Conservation (phyloP, 2,329 filamentous ascomycete species). For the Fusarium ambrosium region DNA sequence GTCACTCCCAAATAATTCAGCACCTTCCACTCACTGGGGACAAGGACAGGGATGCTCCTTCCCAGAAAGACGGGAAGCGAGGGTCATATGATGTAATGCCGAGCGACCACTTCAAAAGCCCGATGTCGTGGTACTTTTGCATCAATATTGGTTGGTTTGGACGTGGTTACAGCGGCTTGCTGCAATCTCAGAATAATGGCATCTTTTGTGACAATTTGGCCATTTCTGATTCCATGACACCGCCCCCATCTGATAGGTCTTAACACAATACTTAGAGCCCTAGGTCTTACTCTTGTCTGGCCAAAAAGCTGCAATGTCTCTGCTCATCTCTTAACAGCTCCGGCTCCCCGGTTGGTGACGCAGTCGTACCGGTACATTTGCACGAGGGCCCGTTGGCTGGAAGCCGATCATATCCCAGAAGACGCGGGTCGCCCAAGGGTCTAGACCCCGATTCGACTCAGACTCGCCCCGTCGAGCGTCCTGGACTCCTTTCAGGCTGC, state of each 20-base stretch:
- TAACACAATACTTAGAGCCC: not conserved
- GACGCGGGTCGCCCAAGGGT: slow-evolving; percentile 22
- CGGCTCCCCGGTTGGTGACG: slow-evolving; percentile 7
- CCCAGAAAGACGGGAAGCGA: slow-evolving; percentile 41
- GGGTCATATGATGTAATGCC: slow-evolving; percentile 48
- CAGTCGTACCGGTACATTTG: slow-evolving; percentile 24
- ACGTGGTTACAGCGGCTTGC: not conserved
- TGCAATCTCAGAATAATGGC: not conserved
- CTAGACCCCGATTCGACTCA: slow-evolving; percentile 35
- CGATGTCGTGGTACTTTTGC: slow-evolving; percentile 27
- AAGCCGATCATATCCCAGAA: slow-evolving; percentile 32
- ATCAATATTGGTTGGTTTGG: not conserved
- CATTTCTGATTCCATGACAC: no score
- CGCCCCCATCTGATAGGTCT: not conserved
- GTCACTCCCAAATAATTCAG: slow-evolving; percentile 37
- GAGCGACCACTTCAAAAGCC: slow-evolving; percentile 14
- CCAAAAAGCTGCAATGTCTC: not conserved
- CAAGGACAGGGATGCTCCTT: slow-evolving; percentile 38
- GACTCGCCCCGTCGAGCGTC: slow-evolving; percentile 9
- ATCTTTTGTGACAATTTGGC: not conserved
- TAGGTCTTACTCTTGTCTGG: not conserved
- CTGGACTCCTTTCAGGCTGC: slow-evolving; percentile 7
- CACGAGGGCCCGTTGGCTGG: slow-evolving; percentile 18
- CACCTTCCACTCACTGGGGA: slow-evolving; percentile 20
- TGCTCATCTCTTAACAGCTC: slow-evolving; percentile 8